Percentiles rank a stretch among this genome's conserved stretches.
phyloP scores from a whole-genome alignment of 179 eudicot species.

The Silene vulgaris region DNA sequence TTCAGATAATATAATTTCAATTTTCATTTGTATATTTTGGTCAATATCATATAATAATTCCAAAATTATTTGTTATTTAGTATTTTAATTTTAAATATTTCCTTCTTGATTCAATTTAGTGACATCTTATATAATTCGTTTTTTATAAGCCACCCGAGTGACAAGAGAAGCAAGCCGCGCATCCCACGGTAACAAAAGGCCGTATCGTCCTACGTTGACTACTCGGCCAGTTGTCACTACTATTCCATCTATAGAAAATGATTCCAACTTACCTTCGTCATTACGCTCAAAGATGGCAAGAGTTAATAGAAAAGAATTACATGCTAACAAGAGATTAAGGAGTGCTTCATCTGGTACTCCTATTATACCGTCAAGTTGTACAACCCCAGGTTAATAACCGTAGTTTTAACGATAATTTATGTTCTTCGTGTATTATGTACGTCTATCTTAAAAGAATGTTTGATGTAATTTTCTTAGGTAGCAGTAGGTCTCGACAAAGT shows the following conservation, averaged over 20 bases:
- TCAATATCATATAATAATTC: too few relatives aligned
- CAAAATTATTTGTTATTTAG: too few relatives aligned
- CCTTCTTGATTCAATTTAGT: too few relatives aligned
- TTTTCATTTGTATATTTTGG: too few relatives aligned
- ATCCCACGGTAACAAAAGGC: neutral
- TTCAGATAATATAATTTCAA: too few relatives aligned
- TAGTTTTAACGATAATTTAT: neutral
- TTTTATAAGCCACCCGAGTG: neutral
- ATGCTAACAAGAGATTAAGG: neutral
- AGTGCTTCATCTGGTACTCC: neutral
- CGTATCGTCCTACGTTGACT: neutral
- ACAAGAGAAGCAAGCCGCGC: neutral
- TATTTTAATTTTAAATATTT: too few relatives aligned
- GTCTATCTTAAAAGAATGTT: too few relatives aligned
- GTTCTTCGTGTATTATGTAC: neutral
- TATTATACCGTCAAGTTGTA: neutral
- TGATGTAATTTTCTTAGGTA: neutral
- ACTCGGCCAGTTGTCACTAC: neutral
- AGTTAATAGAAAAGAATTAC: neutral
- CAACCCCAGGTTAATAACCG: neutral
- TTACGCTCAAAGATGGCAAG: neutral
- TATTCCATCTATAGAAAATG: neutral
- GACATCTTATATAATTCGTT: neutral
- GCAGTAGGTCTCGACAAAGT: neutral
- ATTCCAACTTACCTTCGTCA: neutral